Evolutionary conservation across 768 basidiomycete genomes (phyloP).

Genomic region (Mycena capillaripes): DNA sequence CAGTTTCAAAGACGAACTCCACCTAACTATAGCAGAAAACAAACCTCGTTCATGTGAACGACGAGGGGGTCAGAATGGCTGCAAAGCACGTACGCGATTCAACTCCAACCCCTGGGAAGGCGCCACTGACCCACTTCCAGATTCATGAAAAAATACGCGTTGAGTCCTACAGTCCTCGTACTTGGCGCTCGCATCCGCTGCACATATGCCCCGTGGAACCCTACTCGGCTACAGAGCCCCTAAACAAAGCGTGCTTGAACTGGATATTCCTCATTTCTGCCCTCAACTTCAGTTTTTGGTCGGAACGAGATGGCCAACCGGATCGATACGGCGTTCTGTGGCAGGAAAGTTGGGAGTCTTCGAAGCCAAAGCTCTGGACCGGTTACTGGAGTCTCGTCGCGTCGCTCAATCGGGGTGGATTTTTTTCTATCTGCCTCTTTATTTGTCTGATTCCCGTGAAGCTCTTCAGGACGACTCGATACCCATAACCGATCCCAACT

Average conservation of each 20-base stretch:
- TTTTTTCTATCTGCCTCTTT: slow-evolving; percentile 11
- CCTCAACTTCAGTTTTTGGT: slow-evolving; percentile 94
- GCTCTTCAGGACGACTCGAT: slow-evolving; percentile 81
- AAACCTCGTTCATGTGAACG: slow-evolving; percentile 70
- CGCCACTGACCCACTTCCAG: too few relatives aligned
- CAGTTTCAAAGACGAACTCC: slow-evolving; percentile 4
- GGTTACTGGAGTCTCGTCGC: slow-evolving; percentile 94
- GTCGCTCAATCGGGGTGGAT: slow-evolving; percentile 81
- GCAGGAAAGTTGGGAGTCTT: slow-evolving; percentile 75
- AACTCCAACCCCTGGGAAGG: slow-evolving; percentile 20
- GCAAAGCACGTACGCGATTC: slow-evolving; percentile 71
- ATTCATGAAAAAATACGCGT: slow-evolving; percentile 69
- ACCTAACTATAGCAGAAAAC: slow-evolving; percentile 61
- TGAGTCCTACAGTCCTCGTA: slow-evolving; percentile 82
- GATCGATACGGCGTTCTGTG: slow-evolving; percentile 86
- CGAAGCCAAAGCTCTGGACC: slow-evolving; percentile 69
- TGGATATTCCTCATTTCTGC: slow-evolving; percentile 93
- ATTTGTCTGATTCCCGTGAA: slow-evolving; percentile 44
- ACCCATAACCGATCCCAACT: slow-evolving; percentile 83
- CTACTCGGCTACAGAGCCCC: slow-evolving; percentile 64
- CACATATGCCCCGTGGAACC: slow-evolving; percentile 82
- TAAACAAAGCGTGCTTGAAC: slow-evolving; percentile 72
- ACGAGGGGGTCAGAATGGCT: slow-evolving; percentile 71
- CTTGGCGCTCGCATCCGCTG: slow-evolving; percentile 84
- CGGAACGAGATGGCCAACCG: slow-evolving; percentile 67